phyloP scores from a whole-genome alignment of 2,329 filamentous ascomycete genomes.

The Ceratocystiopsis sp. region DNA sequence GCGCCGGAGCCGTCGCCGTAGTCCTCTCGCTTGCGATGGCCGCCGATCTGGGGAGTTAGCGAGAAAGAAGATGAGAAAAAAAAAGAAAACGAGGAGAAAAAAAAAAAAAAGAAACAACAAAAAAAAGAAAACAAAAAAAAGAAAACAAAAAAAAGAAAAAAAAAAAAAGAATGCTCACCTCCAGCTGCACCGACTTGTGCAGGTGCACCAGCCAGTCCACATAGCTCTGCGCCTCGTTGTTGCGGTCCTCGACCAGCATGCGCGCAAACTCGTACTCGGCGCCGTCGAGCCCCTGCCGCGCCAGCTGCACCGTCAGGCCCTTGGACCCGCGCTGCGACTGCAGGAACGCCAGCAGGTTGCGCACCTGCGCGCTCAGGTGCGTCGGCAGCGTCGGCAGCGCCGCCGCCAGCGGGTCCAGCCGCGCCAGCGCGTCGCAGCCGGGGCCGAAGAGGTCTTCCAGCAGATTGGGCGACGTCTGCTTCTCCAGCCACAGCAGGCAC shows the following conservation, averaged over 20 bases:
- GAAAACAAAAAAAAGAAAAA: not conserved
- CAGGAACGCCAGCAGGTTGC: constrained; percentile 83
- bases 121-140: no score
- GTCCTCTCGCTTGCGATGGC: constrained; percentile 55
- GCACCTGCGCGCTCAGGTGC: constrained; percentile 83
- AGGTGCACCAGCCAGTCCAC: constrained; percentile 97
- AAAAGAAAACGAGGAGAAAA: not conserved
- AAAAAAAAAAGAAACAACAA: constrained; percentile 4
- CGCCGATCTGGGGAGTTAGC: constrained; percentile 33
- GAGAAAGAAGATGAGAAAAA: not conserved
- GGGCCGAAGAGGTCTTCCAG: constrained; percentile 80
- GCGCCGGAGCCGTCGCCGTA: constrained; percentile 27
- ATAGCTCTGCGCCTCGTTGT: constrained; percentile 95
- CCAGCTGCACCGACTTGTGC: constrained; percentile 81
- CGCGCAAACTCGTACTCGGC: constrained; percentile 94
- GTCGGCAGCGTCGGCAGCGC: constrained; percentile 73
- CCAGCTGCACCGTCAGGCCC: constrained; percentile 75
- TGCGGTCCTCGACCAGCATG: constrained; percentile 80
- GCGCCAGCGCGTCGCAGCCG: constrained; percentile 51
- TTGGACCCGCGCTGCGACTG: constrained; percentile 69
- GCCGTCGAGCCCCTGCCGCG: constrained; percentile 81
- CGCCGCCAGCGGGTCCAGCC: constrained; percentile 66
- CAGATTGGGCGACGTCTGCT: constrained; percentile 81
- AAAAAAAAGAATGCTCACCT: constrained; percentile 34
- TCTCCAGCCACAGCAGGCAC: constrained; percentile 81